Conservation (phyloP, 2,329 filamentous ascomycete species). For the Diaporthe citri region DNA sequence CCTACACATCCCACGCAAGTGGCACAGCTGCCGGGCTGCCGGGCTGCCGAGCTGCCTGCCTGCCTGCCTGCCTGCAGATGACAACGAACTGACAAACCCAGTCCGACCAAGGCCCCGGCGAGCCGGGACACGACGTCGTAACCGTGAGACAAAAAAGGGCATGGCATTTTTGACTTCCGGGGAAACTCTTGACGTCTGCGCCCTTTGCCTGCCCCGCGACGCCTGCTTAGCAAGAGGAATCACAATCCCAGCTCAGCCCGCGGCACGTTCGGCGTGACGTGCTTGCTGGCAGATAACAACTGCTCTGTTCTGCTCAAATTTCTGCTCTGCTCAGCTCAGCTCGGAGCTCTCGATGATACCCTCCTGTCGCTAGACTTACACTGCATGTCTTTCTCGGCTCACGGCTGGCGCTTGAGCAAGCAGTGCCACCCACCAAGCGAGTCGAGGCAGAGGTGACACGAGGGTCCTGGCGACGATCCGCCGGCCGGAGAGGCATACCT, state of each 20-base stretch:
- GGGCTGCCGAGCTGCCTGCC: neutral
- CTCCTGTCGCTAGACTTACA: neutral
- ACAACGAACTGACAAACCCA: constrained; percentile 8
- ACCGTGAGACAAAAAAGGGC: neutral
- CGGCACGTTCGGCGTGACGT: no score
- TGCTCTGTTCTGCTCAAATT: no score
- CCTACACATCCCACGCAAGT: neutral
- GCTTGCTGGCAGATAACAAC: no score
- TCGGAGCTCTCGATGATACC: no score
- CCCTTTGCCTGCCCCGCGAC: neutral
- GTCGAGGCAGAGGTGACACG: neutral
- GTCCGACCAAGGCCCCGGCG: neutral
- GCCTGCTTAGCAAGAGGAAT: no score
- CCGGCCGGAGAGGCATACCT: neutral
- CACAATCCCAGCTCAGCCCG: no score
- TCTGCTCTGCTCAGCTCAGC: neutral
- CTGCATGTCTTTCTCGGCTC: neutral
- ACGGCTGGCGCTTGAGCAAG: neutral
- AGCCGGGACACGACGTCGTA: constrained; percentile 22
- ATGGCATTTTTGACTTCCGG: neutral
- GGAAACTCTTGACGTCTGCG: neutral
- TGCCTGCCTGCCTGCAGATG: constrained; percentile 13
- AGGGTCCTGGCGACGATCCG: neutral
- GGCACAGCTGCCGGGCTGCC: neutral
- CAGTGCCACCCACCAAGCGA: neutral